Evolutionary conservation across 2,329 filamentous ascomycete genomes (phyloP).

Genomic region (Cladosporium velox): DNA sequence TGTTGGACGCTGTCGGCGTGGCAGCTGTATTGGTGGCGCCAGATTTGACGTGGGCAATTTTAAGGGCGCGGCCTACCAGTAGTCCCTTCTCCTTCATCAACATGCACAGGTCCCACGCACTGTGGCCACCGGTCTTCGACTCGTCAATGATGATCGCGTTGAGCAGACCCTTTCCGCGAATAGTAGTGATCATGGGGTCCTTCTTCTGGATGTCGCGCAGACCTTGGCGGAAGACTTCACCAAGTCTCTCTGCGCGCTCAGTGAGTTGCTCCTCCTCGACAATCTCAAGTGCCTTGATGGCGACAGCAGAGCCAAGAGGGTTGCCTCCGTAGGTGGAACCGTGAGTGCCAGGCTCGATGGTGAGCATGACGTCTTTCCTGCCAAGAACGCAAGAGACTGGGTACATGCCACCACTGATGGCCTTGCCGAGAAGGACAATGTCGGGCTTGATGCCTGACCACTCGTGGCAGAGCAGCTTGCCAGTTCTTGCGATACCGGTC

Average conservation of each 20-base stretch:
- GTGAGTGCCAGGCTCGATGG: conserved; percentile 93
- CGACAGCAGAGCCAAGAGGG: conserved; percentile 90
- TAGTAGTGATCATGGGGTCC: conserved; percentile 75
- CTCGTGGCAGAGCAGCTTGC: conserved; percentile 88
- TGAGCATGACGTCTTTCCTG: conserved; percentile 89
- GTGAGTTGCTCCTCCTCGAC: conserved; percentile 90
- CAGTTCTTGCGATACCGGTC: conserved; percentile 93
- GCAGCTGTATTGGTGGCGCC: background rate
- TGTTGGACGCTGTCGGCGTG: background rate
- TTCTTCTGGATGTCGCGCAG: conserved; percentile 65
- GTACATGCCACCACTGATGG: conserved; percentile 97
- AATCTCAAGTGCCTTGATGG: conserved; percentile 90
- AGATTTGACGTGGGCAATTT: conserved; percentile 39
- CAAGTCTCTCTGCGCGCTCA: conserved; percentile 76
- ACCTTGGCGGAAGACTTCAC: conserved; percentile 79
- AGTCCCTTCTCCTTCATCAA: conserved; percentile 93
- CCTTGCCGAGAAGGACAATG: conserved; percentile 91
- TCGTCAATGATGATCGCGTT: conserved; percentile 98
- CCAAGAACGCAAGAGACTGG: conserved; percentile 93
- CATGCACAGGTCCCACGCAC: conserved; percentile 95
- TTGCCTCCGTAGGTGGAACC: conserved; percentile 99
- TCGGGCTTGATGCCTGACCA: conserved; percentile 96
- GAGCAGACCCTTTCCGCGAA: conserved; percentile 89
- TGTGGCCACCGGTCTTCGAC: conserved; percentile 76
- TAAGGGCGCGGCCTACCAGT: conserved; percentile 61